Percentiles rank a stretch among this genome's conserved stretches.
Conservation (phyloP, 306 rosid species). For the Casuarina cunninghamiana region DNA sequence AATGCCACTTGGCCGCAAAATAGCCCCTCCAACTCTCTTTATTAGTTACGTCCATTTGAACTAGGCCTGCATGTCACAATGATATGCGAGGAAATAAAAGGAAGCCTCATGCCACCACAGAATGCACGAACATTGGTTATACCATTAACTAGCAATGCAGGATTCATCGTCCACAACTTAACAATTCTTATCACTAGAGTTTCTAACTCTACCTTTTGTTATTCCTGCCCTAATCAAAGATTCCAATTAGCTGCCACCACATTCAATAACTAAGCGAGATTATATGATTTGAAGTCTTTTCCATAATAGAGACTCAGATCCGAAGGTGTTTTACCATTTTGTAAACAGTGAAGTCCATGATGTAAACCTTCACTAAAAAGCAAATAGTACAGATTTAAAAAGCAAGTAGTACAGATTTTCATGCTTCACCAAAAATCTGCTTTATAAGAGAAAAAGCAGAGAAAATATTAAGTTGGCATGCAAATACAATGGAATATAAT, state of each 20-base stretch:
- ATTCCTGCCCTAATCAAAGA: slow-evolving; percentile 30
- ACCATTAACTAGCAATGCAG: slow-evolving; percentile 1
- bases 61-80: background rate
- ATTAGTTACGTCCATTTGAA: background rate
- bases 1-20: background rate
- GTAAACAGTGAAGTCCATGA: slow-evolving; percentile 32
- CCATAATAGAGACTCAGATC: slow-evolving; percentile 85
- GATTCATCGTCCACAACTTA: background rate
- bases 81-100: background rate
- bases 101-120: background rate
- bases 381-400: background rate
- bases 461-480: background rate
- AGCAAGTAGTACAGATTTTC: background rate
- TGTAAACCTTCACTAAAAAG: slow-evolving; percentile 7
- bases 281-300: slow-evolving; percentile 80
- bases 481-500: background rate
- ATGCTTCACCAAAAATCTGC: background rate
- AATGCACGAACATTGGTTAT: slow-evolving; percentile 10
- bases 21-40: background rate
- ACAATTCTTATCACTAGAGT: slow-evolving; percentile 10
- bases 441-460: background rate
- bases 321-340: slow-evolving; percentile 84
- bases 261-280: slow-evolving; percentile 77
- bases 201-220: slow-evolving; percentile 15
- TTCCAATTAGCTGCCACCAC: slow-evolving; percentile 39